Evolutionary conservation across 257 asterid genomes (phyloP).

Genomic region (Solanum megistacrolobum): DNA sequence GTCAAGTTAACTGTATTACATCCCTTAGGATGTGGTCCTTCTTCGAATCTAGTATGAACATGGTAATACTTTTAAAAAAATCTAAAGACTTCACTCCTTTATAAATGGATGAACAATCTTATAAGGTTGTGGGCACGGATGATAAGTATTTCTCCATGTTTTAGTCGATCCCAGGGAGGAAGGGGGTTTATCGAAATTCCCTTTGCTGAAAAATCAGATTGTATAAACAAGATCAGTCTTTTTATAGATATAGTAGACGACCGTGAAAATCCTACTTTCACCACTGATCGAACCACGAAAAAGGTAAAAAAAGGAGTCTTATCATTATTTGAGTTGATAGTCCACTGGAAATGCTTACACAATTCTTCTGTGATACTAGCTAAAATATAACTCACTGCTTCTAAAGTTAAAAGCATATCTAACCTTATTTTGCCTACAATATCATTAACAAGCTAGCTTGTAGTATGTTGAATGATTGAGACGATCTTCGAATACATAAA

Average conservation of each 20-base stretch:
- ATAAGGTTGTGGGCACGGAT: background rate
- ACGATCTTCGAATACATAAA: background rate
- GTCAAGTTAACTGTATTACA: background rate
- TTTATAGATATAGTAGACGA: background rate
- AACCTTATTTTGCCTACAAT: background rate
- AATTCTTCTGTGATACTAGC: no score
- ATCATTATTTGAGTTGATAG: background rate
- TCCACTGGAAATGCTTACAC: background rate
- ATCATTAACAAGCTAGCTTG: background rate
- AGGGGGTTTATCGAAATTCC: background rate
- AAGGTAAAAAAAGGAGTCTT: no score
- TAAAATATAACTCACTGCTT: no score
- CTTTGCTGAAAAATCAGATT: background rate
- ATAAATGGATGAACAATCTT: background rate
- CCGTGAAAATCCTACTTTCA: background rate
- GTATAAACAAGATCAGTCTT: background rate
- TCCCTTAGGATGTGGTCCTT: background rate
- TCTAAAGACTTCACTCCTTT: background rate
- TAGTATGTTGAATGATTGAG: background rate
- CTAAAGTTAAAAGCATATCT: background rate
- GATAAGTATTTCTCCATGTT: background rate
- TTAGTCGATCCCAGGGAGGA: background rate
- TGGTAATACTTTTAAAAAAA: background rate
- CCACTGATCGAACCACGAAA: background rate
- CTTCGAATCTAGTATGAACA: background rate